Evolutionary conservation across 805 yeast genomes (phyloP), one percentile per base, ranked within the genome.

Genomic region (Pichia cabralensis): DNA sequence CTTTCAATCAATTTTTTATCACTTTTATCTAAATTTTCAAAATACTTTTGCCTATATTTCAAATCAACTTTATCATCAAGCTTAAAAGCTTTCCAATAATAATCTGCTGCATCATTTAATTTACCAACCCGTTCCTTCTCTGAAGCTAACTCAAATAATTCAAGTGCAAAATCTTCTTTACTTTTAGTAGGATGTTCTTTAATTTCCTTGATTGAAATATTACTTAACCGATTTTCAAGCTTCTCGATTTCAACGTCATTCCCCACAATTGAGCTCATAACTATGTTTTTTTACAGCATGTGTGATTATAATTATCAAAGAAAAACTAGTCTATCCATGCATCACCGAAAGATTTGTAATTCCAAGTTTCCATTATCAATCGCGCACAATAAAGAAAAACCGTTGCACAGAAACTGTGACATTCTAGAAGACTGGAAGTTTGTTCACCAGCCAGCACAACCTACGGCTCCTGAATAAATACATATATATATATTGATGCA

Each of bases 91-190:
- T 67, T 65, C 41, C 94, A 62, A 55, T 86, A 86, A 43, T 60
- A 68, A 31, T 63, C 70, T 19, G 83, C 74, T 2, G 95, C 95
- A 48, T 85, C 95, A n/a, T 82, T 68, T 73, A 85, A 67, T 41
- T 74, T 62, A 0, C 95, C 95, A 32, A 64, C 69, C 22, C 69
- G 61, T 55, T 86, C 96, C 48, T 77, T 77, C 31, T 67, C 72
- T 1, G 77, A 71, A 3, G 85, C 96, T 33, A 64, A 55, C 45
- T 80, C 85, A 61, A 82, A 85, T 16, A 71, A 58, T 33, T 62
- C 64, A 27, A 84, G 58, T 3, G 95, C 94, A 22, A 55, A 43
- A 16, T 56, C 47, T 30, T 60, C 58, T 30, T 38, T 41, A 13
- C 51, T 33, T 34, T 51, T 53, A 1, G 50, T 52, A 4, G 61